phyloP scores from a whole-genome alignment of 2,329 filamentous ascomycete genomes.

The Aspergillus fijiensis region DNA sequence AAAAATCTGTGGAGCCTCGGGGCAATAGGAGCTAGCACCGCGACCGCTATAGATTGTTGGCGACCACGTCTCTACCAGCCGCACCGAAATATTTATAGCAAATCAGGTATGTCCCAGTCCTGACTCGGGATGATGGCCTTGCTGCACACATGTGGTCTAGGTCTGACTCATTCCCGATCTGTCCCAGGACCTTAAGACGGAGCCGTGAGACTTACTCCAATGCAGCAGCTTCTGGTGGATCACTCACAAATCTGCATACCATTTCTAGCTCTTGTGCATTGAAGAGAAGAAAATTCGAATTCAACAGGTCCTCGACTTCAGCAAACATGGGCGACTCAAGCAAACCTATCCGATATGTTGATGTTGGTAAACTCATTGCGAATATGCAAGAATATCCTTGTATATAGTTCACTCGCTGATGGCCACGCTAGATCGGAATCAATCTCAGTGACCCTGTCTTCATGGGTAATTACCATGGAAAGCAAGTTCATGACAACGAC shows the following conservation, averaged over 20 bases:
- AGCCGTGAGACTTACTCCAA: not conserved
- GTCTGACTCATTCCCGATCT: not conserved
- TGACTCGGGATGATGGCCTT: not conserved
- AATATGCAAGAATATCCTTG: not conserved
- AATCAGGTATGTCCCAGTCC: not conserved
- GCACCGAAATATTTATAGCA: not conserved
- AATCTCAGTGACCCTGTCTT: constrained; percentile 94
- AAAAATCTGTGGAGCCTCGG: constrained; percentile 12
- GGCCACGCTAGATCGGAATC: constrained; percentile 69
- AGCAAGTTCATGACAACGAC: constrained; percentile 54
- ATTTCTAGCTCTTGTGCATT: constrained; percentile 5
- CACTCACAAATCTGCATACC: not conserved
- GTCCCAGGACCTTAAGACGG: not conserved
- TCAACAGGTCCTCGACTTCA: constrained; percentile 3
- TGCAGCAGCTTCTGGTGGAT: not conserved
- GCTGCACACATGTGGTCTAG: not conserved
- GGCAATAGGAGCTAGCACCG: constrained; percentile 8
- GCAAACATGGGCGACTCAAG: constrained; percentile 37
- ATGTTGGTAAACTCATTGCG: constrained; percentile 37
- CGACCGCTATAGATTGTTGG: constrained; percentile 14
- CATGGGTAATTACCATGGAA: constrained; percentile 78
- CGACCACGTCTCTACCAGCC: not conserved
- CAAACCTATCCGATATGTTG: constrained; percentile 46
- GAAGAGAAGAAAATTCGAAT: not conserved
- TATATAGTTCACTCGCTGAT: constrained; percentile 15